Evolutionary conservation across 2,329 filamentous ascomycete species (phyloP).

Genomic region (Trichoderma semiorbis): DNA sequence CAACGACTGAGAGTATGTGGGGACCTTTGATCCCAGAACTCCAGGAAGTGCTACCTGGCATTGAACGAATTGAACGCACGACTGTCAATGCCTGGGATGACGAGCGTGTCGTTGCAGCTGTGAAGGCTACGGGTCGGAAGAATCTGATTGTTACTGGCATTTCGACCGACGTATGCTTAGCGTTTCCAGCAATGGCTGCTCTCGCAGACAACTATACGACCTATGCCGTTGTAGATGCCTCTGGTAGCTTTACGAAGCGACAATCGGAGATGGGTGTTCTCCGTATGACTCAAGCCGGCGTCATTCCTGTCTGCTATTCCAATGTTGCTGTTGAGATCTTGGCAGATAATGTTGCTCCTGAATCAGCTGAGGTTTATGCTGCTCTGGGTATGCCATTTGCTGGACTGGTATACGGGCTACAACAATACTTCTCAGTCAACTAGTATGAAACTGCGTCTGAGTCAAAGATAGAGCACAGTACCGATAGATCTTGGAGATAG

Average conservation of each 20-base stretch:
- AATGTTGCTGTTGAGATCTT: background rate
- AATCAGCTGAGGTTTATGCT: background rate
- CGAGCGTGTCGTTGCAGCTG: background rate
- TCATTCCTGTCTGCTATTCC: background rate
- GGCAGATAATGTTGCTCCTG: background rate
- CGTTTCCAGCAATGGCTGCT: background rate
- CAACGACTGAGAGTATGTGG: background rate
- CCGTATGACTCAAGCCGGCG: background rate
- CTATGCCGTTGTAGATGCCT: background rate
- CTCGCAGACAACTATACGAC: background rate
- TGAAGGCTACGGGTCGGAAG: background rate
- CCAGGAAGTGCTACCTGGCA: background rate
- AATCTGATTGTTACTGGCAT: background rate
- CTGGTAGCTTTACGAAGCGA: background rate
- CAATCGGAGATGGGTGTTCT: background rate
- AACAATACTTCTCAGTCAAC: background rate
- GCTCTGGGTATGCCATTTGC: background rate
- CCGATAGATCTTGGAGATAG: background rate
- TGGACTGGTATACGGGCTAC: background rate
- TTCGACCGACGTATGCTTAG: background rate
- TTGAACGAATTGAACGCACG: background rate
- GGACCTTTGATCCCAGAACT: background rate
- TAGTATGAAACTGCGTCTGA: background rate
- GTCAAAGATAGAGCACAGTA: background rate
- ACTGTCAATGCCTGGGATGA: conserved; percentile 1